A percentile compares a stretch with the other conserved stretches of the same genome.
Evolutionary conservation across 176 grass and related monocot genomes (phyloP).

Genomic region (Triticum dicoccoides): DNA sequence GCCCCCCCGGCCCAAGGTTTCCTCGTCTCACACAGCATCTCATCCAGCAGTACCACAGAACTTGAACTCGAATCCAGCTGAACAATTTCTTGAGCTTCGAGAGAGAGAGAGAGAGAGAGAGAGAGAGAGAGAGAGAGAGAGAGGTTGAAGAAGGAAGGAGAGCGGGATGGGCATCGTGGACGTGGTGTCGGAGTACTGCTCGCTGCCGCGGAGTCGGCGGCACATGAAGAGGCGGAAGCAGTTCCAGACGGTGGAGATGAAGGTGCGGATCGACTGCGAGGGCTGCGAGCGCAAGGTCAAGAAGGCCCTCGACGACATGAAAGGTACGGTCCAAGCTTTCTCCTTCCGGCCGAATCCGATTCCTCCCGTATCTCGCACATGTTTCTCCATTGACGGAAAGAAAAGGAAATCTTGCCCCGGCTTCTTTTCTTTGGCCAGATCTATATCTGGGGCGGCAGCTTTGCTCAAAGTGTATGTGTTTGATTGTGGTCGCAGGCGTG

Average conservation of each 20-base stretch:
- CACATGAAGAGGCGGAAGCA: conserved; percentile 50
- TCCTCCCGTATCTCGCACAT: background rate
- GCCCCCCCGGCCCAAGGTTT: background rate
- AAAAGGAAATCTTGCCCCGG: background rate
- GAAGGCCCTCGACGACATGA: conserved; percentile 63
- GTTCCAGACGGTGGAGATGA: conserved; percentile 88
- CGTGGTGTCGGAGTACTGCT: conserved; percentile 48
- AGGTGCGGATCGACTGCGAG: conserved; percentile 94
- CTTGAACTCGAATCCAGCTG: background rate
- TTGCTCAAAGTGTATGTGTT: background rate
- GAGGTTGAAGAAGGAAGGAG: too few relatives aligned
- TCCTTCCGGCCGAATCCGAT: background rate
- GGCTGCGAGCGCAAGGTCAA: conserved; percentile 86
- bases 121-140: too few relatives aligned
- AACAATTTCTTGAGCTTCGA: background rate
- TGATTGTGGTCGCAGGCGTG: conserved; percentile 33
- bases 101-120: too few relatives aligned
- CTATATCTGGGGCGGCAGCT: background rate
- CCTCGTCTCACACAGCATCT: background rate
- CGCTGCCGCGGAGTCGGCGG: conserved; percentile 31
- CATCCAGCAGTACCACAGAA: background rate
- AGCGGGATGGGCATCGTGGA: conserved; percentile 44
- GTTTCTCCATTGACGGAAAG: background rate
- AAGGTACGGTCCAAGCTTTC: conserved; percentile 21
- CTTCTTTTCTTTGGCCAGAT: background rate